Percentiles rank a stretch among this genome's conserved stretches.
Conservation (phyloP, 805 yeast species). For the Pichia nanzhaoensis region DNA sequence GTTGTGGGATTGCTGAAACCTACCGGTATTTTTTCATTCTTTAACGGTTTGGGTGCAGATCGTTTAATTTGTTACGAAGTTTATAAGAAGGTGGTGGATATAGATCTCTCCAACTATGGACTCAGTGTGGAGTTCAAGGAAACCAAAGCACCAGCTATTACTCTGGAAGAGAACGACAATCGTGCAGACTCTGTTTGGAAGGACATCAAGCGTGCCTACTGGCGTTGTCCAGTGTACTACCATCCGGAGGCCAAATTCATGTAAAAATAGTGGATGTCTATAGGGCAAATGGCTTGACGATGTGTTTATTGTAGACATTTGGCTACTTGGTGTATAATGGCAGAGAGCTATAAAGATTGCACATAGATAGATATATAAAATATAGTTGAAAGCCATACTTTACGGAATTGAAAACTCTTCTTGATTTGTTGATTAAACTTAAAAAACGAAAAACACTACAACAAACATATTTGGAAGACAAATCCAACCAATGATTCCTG, state of each 20-base stretch:
- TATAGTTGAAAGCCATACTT: too few species aligned
- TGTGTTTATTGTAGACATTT: too few species aligned
- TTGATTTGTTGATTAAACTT: too few species aligned
- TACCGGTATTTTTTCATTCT: constrained; percentile 80
- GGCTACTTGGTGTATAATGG: too few species aligned
- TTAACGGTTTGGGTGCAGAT: constrained; percentile 87
- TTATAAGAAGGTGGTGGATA: constrained; percentile 71
- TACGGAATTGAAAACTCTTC: too few species aligned
- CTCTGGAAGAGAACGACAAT: constrained; percentile 30
- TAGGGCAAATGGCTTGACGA: too few species aligned
- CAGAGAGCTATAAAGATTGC: too few species aligned
- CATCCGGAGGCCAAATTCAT: constrained; percentile 55
- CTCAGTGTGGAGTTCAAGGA: constrained; percentile 51
- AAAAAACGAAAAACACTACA: too few species aligned
- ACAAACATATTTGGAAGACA: too few species aligned
- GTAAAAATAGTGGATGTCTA: background rate
- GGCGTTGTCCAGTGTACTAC: constrained; percentile 62
- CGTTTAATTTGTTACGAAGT: constrained; percentile 73
- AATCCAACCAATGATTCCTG: too few species aligned
- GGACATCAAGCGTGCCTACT: constrained; percentile 54
- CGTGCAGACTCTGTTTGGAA: constrained; percentile 47
- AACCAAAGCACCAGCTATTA: constrained; percentile 39
- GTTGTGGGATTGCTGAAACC: constrained; percentile 79
- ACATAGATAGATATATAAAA: too few species aligned
- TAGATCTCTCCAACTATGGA: constrained; percentile 78